Conservation (phyloP, 805 yeast species). For the Kodamaea lidongshanica region DNA sequence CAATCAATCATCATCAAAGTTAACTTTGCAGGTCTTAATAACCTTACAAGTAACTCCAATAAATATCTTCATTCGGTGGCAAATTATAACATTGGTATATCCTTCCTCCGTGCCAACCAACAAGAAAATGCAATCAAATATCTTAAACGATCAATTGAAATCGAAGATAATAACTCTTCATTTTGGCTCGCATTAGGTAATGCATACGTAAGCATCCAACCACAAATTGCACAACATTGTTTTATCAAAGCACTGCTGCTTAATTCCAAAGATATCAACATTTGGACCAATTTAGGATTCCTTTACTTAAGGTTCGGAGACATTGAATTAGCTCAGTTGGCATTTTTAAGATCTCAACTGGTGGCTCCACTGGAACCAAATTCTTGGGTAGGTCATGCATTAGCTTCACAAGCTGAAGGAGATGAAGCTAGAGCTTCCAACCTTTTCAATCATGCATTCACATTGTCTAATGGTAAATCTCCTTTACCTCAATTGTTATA, state of each 20-base stretch:
- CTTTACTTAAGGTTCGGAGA: constrained; percentile 68
- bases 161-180: constrained; percentile 63
- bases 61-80: constrained; percentile 49
- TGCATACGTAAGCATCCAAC: constrained; percentile 56
- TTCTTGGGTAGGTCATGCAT: constrained; percentile 86
- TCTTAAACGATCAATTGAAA: constrained; percentile 61
- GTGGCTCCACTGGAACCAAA: constrained; percentile 67
- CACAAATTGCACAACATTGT: constrained; percentile 85
- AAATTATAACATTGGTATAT: constrained; percentile 66
- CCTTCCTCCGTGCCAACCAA: constrained; percentile 45
- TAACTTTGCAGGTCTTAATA: constrained; percentile 38
- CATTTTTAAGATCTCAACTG: constrained; percentile 70
- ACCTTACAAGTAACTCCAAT: constrained; percentile 31
- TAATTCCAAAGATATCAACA: constrained; percentile 57
- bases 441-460: constrained; percentile 71
- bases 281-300: constrained; percentile 81
- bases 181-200: constrained; percentile 84
- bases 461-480: constrained; percentile 67
- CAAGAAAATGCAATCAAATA: constrained; percentile 45
- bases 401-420: constrained; percentile 50
- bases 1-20: constrained; percentile 13
- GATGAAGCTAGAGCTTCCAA: constrained; percentile 45
- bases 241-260: constrained; percentile 74
- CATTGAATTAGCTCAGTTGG: constrained; percentile 61
- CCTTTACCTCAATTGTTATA: constrained; percentile 66